These are phyloP conservation scores for Citrus sp. DNA, from an alignment of 345 rosid genomes.

Conservation along the genomic window DNA sequence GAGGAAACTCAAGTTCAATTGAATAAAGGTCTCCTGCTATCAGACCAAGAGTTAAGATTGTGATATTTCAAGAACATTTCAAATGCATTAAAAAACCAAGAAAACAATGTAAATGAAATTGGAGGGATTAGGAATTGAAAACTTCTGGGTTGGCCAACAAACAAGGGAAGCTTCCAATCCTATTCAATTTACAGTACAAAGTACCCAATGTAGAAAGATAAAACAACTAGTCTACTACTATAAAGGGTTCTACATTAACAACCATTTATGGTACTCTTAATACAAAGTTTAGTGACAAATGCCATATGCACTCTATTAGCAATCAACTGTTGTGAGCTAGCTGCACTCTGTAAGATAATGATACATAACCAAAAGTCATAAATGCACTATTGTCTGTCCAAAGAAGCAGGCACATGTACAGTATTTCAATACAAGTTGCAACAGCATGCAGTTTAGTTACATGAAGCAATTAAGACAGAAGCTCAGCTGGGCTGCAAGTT, in stretches of 20 bases:
- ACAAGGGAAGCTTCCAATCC: constrained; percentile 36
- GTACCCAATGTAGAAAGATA: constrained; percentile 17
- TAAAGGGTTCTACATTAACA: constrained; percentile 1
- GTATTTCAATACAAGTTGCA: constrained; percentile 10
- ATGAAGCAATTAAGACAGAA: constrained; percentile 18
- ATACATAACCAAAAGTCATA: constrained; percentile 11
- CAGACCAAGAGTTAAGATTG: background rate
- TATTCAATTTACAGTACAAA: constrained; percentile 29
- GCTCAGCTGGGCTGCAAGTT: constrained; percentile 1
- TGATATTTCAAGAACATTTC: background rate
- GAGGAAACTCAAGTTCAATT: constrained; percentile 13
- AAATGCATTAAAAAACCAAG: constrained; percentile 2
- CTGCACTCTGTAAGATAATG: constrained; percentile 7
- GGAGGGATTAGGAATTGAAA: constrained; percentile 9
- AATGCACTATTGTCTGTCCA: constrained; percentile 8
- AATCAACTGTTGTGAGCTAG: constrained; percentile 1
- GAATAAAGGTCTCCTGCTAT: background rate
- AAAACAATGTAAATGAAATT: constrained; percentile 4
- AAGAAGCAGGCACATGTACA: background rate
- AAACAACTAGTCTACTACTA: constrained; percentile 17
- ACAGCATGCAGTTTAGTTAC: background rate
- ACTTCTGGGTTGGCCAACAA: constrained; percentile 51
- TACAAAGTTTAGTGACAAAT: background rate
- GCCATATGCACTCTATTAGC: background rate
- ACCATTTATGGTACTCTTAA: constrained; percentile 3